A percentile compares a stretch with the other conserved stretches of the same genome.
These are phyloP conservation scores for Fraxinus greggii DNA, from an alignment of 305 asterid species.

Conservation along the genomic window DNA sequence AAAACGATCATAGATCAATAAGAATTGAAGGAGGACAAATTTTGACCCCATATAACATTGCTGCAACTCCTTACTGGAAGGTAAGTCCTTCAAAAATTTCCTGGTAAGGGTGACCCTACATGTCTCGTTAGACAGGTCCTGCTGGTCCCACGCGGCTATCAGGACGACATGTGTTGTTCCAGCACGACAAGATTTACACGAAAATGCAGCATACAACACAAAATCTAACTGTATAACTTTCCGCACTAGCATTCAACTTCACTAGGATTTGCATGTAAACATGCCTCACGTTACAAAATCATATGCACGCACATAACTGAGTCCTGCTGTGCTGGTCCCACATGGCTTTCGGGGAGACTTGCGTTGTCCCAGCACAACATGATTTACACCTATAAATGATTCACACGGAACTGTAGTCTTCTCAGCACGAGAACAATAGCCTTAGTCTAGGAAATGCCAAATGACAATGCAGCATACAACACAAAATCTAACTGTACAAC, in stretches of 20 bases:
- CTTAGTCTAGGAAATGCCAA: neutral
- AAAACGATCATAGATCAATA: neutral
- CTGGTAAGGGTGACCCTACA: neutral
- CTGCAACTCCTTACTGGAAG: neutral
- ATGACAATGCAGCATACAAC: neutral
- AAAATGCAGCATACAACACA: neutral
- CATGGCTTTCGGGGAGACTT: neutral
- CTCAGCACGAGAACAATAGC: neutral
- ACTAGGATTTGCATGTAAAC: neutral
- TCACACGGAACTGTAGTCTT: neutral
- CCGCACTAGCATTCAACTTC: neutral
- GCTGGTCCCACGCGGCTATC: neutral
- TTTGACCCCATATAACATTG: neutral
- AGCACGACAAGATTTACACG: too few relatives aligned
- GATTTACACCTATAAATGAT: neutral
- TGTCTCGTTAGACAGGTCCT: neutral
- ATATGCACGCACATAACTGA: conserved; percentile 30
- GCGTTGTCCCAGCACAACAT: neutral
- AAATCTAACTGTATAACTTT: neutral
- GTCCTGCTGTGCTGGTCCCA: neutral
- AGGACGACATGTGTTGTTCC: too few relatives aligned
- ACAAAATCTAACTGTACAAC: neutral
- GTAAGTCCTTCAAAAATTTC: neutral
- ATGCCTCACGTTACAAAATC: conserved; percentile 10
- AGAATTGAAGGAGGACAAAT: neutral